Base-by-base conservation (phyloP, 371 early-diverging fungal species). In the Lichtheimia hyalospora region DNA sequence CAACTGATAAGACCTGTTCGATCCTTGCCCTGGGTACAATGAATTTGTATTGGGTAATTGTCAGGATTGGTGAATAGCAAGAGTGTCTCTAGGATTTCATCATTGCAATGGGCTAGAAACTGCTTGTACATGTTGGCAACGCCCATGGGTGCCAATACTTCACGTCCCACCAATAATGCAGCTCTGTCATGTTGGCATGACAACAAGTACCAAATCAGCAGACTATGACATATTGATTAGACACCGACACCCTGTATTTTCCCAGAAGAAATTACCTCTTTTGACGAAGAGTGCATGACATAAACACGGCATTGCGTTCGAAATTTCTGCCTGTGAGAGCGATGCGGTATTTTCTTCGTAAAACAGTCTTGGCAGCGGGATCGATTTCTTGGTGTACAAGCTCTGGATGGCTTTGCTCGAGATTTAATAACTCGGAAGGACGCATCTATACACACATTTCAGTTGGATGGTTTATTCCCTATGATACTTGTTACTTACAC, bases 1-100 rank as follows among this genome's bases (percentile, higher is more conserved):
- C 84, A 83, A 24, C 81, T 73, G 15, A 87, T 69, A 24, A 92
- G 69, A 20, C 92, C 92, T 3, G 92, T 92, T 55, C 92, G 74
- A 58, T 92, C 92, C 67, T 92, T 92, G 27, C 92, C 92, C 51
- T 89, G 89, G 15, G 89, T 86, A 70, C 92, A 92, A 61, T 92
- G 92, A 28, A 92, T 79, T 46, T 89, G 74, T 13, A 91, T 82
- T 3, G 91, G 91, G 60, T 86, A 89, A 50, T 84, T 82, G 18
- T 68, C 53, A 7, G 78, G 80, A 48, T 86, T 71, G 14, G 73
- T 62, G 64, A 87, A 84, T 5, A 86, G 68, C 54, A 74, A 68
- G 67, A 88, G 41, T 2, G 84, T 79, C 10, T 78, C 70, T 0
- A 66, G 64, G 20, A 87, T 74, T 52, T 86, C 86, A 0, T 64